Percentiles rank a stretch among this genome's conserved stretches.
Evolutionary conservation across 1,139 yeast genomes (phyloP).

Genomic region (Sugiyamaella neomexicana): DNA sequence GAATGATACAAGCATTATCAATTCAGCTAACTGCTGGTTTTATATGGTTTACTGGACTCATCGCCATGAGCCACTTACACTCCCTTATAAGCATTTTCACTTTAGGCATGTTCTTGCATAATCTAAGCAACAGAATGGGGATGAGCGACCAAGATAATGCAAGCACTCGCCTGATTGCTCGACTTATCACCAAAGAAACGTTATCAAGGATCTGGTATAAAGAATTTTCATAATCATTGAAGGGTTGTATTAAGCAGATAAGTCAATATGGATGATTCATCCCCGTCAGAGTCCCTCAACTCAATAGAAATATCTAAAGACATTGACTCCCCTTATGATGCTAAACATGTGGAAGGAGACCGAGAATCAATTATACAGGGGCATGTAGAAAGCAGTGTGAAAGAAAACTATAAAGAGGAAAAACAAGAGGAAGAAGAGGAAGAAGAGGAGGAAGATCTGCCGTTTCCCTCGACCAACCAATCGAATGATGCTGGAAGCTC

Average conservation of each 20-base stretch:
- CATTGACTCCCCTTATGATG: not conserved
- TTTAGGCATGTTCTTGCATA: not conserved
- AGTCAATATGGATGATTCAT: not conserved
- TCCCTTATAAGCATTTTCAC: not conserved
- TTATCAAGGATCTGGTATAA: too few species aligned
- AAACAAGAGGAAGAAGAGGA: too few species aligned
- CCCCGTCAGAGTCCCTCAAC: not conserved
- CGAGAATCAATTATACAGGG: not conserved
- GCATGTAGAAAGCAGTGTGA: too few species aligned
- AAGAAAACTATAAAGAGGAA: too few species aligned
- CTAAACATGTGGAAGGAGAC: not conserved
- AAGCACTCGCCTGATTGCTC: not conserved
- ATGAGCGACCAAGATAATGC: not conserved
- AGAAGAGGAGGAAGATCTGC: slow-evolving; percentile 8
- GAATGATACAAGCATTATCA: slow-evolving; percentile 5
- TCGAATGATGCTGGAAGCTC: not conserved
- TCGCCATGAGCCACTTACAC: too few species aligned
- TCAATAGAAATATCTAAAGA: slow-evolving; percentile 1
- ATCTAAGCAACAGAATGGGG: not conserved
- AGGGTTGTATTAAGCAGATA: too few species aligned
- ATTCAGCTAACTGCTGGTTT: too few species aligned
- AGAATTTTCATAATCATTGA: not conserved
- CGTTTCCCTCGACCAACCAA: not conserved
- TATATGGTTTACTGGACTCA: too few species aligned
- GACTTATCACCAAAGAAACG: too few species aligned